These are phyloP conservation scores for Noccaea caerulescens DNA, from an alignment of 345 rosid species.

Conservation along the genomic window DNA sequence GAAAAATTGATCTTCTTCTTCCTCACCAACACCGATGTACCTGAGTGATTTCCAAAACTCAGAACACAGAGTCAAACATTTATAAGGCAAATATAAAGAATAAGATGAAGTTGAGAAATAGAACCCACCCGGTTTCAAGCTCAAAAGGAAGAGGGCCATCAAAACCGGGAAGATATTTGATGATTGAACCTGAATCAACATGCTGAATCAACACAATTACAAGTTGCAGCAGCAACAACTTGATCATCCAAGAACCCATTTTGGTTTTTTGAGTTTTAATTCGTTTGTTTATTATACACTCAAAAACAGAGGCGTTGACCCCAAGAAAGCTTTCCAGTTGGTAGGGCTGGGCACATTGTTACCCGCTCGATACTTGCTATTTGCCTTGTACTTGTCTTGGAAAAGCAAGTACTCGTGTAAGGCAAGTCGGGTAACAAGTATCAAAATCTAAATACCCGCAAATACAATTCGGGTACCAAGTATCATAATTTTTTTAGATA, in stretches of 20 bases:
- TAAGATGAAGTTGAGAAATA: not conserved
- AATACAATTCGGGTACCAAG: too few species aligned
- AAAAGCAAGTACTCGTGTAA: too few species aligned
- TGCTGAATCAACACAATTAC: constrained; percentile 12
- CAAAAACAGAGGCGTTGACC: constrained; percentile 31
- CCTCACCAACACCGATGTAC: constrained; percentile 43
- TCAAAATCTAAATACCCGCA: too few species aligned
- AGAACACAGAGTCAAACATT: not conserved
- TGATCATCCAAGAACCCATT: constrained; percentile 19
- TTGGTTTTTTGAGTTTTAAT: not conserved
- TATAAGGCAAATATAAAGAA: not conserved
- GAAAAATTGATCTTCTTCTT: constrained; percentile 39
- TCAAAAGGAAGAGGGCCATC: constrained; percentile 54
- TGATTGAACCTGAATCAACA: constrained; percentile 32
- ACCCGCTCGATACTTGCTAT: too few species aligned
- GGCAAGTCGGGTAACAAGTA: too few species aligned
- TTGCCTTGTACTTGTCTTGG: too few species aligned
- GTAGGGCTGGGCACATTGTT: too few species aligned
- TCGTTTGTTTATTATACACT: not conserved
- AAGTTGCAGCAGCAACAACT: constrained; percentile 26
- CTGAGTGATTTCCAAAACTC: constrained; percentile 15
- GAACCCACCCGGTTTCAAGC: constrained; percentile 54
- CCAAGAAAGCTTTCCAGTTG: not conserved
- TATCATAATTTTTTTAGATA: too few species aligned
- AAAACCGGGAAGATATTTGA: constrained; percentile 53